A percentile compares a stretch with the other conserved stretches of the same genome.
phyloP scores from a whole-genome alignment of 768 basidiomycete genomes.

The Lactifluus subvellereus region DNA sequence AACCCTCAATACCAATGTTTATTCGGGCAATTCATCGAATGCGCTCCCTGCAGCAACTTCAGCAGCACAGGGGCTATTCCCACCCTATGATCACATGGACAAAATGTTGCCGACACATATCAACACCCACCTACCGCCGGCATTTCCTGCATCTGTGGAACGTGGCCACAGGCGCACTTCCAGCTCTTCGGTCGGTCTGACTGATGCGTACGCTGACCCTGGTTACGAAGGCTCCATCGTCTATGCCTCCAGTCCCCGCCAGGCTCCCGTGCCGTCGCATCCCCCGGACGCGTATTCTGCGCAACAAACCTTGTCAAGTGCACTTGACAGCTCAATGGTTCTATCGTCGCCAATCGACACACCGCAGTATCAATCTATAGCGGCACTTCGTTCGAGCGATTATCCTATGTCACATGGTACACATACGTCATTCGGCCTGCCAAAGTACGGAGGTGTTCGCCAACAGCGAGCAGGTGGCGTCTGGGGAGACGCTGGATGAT shows the following conservation, averaged over 20 bases:
- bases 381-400: slow-evolving; percentile 2
- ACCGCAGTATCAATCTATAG: slow-evolving; percentile 12
- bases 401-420: slow-evolving; percentile 3
- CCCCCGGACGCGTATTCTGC: background rate
- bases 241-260: slow-evolving; percentile 16
- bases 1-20: background rate
- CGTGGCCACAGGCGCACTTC: slow-evolving; percentile 3
- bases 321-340: slow-evolving; percentile 10
- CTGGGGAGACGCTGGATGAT: slow-evolving; percentile 24
- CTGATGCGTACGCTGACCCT: background rate
- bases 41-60: slow-evolving; percentile 3
- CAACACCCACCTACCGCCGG: background rate
- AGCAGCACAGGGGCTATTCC: slow-evolving; percentile 14
- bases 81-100: slow-evolving; percentile 10
- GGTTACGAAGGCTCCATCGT: slow-evolving; percentile 10
- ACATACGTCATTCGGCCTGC: slow-evolving; percentile 11
- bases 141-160: slow-evolving; percentile 3
- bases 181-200: slow-evolving; percentile 2
- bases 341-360: slow-evolving; percentile 10
- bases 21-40: background rate
- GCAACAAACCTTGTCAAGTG: slow-evolving; percentile 3
- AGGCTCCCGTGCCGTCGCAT: slow-evolving; percentile 2
- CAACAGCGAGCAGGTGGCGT: slow-evolving; percentile 19
- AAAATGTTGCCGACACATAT: slow-evolving; percentile 3
- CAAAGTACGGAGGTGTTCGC: slow-evolving; percentile 15